phyloP scores from a whole-genome alignment of 1,284 basidiomycete genomes.

The Singerocomus inundabilis region DNA sequence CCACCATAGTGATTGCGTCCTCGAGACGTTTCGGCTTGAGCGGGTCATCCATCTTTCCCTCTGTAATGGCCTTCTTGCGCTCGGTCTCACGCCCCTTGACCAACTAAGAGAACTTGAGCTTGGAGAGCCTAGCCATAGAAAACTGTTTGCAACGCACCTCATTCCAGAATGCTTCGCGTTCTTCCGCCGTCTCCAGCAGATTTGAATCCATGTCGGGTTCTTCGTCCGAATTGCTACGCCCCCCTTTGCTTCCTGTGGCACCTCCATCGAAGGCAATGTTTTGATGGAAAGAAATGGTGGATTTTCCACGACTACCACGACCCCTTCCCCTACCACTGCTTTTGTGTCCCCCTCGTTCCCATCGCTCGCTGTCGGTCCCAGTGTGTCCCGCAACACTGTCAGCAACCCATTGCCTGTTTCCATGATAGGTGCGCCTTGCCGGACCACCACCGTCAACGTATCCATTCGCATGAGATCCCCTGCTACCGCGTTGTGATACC shows the following conservation, averaged over 20 bases:
- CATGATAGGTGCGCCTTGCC: slow-evolving; percentile 30
- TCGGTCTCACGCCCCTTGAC: slow-evolving; percentile 74
- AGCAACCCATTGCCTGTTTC: slow-evolving; percentile 58
- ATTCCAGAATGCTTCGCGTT: slow-evolving; percentile 63
- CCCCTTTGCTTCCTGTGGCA: slow-evolving; percentile 31
- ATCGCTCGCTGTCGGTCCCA: slow-evolving; percentile 45
- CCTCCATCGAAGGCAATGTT: slow-evolving; percentile 26
- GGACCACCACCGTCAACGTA: slow-evolving; percentile 16
- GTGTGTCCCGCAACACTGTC: slow-evolving; percentile 36
- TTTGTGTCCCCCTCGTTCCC: slow-evolving; percentile 54
- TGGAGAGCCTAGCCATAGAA: slow-evolving; percentile 22
- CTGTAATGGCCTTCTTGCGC: slow-evolving; percentile 73
- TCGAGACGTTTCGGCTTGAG: slow-evolving; percentile 74
- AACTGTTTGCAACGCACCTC: slow-evolving; percentile 47
- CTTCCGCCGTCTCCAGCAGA: slow-evolving; percentile 53
- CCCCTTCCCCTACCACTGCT: slow-evolving; percentile 40
- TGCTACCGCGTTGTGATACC: slow-evolving; percentile 15
- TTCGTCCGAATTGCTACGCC: slow-evolving; percentile 29
- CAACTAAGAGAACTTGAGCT: slow-evolving; percentile 42
- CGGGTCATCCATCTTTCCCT: slow-evolving; percentile 88
- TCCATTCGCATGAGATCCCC: slow-evolving; percentile 22
- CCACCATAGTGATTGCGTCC: slow-evolving; percentile 86
- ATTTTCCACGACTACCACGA: slow-evolving; percentile 39
- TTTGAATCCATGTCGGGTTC: slow-evolving; percentile 29
- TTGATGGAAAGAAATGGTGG: slow-evolving; percentile 32